Evolutionary conservation across 2,329 filamentous ascomycete species (phyloP), one percentile per base, ranked within the genome.

Genomic region (Stachybotrys elegans): DNA sequence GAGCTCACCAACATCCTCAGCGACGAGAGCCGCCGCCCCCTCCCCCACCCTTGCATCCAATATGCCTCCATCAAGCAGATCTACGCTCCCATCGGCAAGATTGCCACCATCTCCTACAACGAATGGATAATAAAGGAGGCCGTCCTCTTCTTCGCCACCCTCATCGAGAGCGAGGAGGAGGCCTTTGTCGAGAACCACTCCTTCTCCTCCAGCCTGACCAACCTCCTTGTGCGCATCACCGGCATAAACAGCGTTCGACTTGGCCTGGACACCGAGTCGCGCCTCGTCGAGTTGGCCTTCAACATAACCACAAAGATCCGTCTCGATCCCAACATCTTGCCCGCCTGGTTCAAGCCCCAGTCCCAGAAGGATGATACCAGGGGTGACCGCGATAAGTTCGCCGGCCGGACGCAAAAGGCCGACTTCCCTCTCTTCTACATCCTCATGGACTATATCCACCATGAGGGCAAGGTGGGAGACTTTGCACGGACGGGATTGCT

Each of bases 381-480:
- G 16, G 77, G 82, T 40, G 80, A 79, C 53, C 91, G 90, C 59
- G 87, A 85, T 42, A 82, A 81, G 51, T 95, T 95, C 61, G 86
- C 87, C 1, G 91, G 90, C 4, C 81, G 85, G 40, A 93, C 88
- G 6, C 86, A 94, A 59, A 86, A 90, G 62, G 87, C 90, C 52
- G 92, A 97, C 58, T 98, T 98, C 53, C 93, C 93, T 1, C 69
- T 98, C 2, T 97, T 96, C 67, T 97, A 97, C 61, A 79, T 97
- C 32, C 73, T 98, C 52, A 88, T 98, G 60, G 91, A 98, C 61
- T 95, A 95, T 61, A 94, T 98, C 43, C 92, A 98, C 59, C 86
- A 95, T 53, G 92, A 96, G 60, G 93, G 93, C 34, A 84, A 92
- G 44, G 86, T 94, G 16, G 93, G 93, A 12, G 93, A 98, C 65